Percentiles rank a stretch among this genome's conserved stretches.
These are phyloP conservation scores for Thielaviopsis musarum DNA, from an alignment of 2,329 filamentous ascomycete genomes.

Conservation along the genomic window DNA sequence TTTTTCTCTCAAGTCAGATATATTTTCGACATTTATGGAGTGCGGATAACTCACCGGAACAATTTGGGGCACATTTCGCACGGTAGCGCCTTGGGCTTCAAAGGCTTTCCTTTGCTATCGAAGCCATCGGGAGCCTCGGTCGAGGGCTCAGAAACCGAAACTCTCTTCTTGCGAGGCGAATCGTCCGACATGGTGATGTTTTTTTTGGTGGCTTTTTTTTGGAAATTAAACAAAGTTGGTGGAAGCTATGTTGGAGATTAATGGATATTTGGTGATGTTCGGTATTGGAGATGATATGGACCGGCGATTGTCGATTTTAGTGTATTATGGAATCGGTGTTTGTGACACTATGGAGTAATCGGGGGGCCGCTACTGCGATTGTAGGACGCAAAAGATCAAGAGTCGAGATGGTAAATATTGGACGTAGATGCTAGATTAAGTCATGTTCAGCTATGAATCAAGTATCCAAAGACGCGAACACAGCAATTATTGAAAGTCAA, in stretches of 20 bases:
- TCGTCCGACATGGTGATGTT: background rate
- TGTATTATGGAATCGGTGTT: background rate
- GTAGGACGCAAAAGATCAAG: background rate
- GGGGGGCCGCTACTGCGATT: no score
- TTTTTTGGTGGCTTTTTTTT: no score
- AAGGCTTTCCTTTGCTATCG: constrained; percentile 33
- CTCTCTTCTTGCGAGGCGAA: background rate
- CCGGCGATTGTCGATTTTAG: background rate
- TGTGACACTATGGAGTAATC: background rate
- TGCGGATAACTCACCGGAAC: constrained; percentile 34
- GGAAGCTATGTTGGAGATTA: background rate
- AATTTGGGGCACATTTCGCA: constrained; percentile 47
- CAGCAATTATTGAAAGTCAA: no score
- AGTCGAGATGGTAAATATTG: background rate
- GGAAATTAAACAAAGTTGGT: background rate
- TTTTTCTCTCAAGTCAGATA: constrained; percentile 14
- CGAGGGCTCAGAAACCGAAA: background rate
- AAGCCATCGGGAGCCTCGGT: background rate
- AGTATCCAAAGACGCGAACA: no score
- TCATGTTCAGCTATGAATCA: no score
- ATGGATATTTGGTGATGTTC: background rate
- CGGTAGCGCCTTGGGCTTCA: constrained; percentile 44
- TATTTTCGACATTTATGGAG: constrained; percentile 11
- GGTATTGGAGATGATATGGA: background rate
- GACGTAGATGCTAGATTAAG: no score